Conservation (phyloP, 108 stramenopile genomes). For the Cyclotella baltica region DNA sequence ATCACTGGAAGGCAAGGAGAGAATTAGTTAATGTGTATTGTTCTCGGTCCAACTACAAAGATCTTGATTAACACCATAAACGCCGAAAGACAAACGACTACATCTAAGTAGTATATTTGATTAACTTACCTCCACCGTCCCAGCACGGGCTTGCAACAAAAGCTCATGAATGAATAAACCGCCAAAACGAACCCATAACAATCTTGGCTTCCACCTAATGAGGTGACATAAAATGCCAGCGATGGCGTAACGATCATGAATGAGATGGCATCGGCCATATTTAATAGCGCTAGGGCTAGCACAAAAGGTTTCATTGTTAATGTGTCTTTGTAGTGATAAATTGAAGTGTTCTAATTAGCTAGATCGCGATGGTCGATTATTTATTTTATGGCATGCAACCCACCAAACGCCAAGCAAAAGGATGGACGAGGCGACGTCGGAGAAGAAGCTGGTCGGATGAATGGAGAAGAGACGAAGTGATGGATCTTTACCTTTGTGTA, state of each 20-base stretch:
- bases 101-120: not conserved
- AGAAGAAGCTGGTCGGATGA: too few relatives aligned
- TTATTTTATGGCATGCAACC: too few relatives aligned
- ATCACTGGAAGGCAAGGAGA: constrained; percentile 26
- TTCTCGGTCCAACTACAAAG: too few relatives aligned
- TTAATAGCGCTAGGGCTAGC: constrained; percentile 56
- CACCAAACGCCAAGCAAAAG: too few relatives aligned
- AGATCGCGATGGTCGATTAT: too few relatives aligned
- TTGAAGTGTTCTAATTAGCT: too few relatives aligned
- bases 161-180: constrained; percentile 68
- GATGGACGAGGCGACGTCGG: too few relatives aligned
- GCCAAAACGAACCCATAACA: constrained; percentile 68
- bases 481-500: too few relatives aligned
- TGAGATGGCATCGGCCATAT: constrained; percentile 71
- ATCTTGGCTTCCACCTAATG: constrained; percentile 70
- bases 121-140: constrained; percentile 60
- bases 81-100: not conserved
- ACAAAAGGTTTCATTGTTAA: constrained; percentile 29
- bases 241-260: constrained; percentile 82
- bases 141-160: constrained; percentile 74
- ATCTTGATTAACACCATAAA: too few relatives aligned
- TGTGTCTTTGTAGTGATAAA: too few relatives aligned
- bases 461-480: too few relatives aligned
- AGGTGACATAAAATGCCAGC: constrained; percentile 74
- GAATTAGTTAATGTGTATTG: not conserved